Conservation (phyloP, 192 early-diverging fungal species). For the Gonapodya sp. region DNA sequence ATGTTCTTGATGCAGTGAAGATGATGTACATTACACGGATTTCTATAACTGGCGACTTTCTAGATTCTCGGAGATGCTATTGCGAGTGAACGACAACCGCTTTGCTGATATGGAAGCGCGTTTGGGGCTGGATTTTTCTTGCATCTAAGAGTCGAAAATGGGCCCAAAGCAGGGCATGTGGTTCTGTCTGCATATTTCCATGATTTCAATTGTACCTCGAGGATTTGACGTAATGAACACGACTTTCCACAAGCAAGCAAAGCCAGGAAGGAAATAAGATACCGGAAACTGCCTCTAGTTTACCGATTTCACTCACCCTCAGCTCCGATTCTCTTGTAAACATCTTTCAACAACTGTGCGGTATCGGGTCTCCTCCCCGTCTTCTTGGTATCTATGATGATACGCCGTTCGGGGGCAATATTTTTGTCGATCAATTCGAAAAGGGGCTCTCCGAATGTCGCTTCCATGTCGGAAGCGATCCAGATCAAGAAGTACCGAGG, state of each 20-base stretch:
- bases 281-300: not conserved
- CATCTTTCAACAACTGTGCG: not conserved
- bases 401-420: not conserved
- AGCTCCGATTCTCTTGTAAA: not conserved
- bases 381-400: not conserved
- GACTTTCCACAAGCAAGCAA: not conserved
- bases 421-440: not conserved
- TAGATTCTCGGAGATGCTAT: too few relatives aligned
- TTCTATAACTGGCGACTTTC: too few relatives aligned
- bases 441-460: not conserved
- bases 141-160: not conserved
- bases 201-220: not conserved
- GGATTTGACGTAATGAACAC: not conserved
- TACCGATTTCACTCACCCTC: not conserved
- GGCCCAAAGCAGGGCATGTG: not conserved
- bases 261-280: not conserved
- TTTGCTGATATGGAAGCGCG: too few relatives aligned
- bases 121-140: too few relatives aligned
- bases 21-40: too few relatives aligned
- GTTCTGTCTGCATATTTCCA: not conserved
- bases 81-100: too few relatives aligned
- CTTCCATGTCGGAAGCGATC: not conserved
- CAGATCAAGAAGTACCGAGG: not conserved
- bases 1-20: too few relatives aligned
- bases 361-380: not conserved